A percentile compares a stretch with the other conserved stretches of the same genome.
Conservation (phyloP, 176 grass and related monocot genomes). For the sorghum (Sorghum bicolor) region DNA sequence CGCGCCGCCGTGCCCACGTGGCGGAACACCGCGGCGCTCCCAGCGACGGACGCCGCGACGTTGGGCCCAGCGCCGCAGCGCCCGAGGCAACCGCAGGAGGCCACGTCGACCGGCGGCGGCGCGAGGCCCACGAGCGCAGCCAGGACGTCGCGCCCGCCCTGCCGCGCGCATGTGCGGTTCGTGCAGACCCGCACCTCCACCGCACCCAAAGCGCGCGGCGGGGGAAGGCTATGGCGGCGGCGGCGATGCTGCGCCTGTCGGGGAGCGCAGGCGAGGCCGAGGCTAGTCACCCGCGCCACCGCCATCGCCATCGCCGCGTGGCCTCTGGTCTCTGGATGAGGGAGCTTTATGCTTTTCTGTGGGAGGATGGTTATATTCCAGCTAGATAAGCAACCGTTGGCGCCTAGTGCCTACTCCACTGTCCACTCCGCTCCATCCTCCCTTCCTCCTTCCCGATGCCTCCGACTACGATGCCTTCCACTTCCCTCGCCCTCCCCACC, state of each 20-base stretch:
- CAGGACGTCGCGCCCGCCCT: conserved; percentile 73
- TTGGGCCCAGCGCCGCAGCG: conserved; percentile 80
- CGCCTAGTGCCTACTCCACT: conserved; percentile 24
- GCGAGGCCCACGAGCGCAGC: conserved; percentile 55
- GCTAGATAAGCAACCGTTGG: conserved; percentile 37
- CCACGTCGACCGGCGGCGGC: conserved; percentile 57
- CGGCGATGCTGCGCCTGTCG: not conserved
- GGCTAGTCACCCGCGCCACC: not conserved
- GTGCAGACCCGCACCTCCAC: conserved; percentile 75
- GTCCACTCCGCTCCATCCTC: conserved; percentile 14
- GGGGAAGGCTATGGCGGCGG: not conserved
- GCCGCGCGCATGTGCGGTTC: conserved; percentile 77
- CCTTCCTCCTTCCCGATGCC: not conserved
- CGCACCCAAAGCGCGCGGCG: conserved; percentile 8
- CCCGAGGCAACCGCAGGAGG: conserved; percentile 75
- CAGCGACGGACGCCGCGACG: conserved; percentile 36
- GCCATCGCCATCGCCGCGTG: not conserved
- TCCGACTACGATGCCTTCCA: conserved; percentile 31
- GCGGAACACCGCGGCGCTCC: conserved; percentile 29
- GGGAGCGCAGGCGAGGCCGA: not conserved
- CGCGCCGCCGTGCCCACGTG: conserved; percentile 68
- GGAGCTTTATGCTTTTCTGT: not conserved
- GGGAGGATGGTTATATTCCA: not conserved
- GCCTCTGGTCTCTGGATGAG: not conserved
- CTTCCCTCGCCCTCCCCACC: conserved; percentile 34